Evolutionary conservation across 371 early-diverging fungal species (phyloP), one percentile per base, ranked within the genome.

Genomic region (Apophysomyces sp.): DNA sequence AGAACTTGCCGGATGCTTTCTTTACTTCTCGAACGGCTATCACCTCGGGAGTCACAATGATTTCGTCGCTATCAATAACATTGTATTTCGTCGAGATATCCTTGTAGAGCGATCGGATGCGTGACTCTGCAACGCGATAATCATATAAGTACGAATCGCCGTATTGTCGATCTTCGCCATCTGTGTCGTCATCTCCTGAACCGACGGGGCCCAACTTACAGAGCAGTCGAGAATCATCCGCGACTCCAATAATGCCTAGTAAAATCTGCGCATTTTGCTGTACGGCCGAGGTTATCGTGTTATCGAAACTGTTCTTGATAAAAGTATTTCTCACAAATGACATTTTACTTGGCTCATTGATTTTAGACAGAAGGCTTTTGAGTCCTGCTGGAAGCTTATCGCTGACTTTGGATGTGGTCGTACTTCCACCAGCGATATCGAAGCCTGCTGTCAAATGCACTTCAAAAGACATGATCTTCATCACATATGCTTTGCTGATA

Each of bases 121-220:
- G 72, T 8, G 60, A 56, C 15, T 61, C 57, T 0, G 76, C 69
- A 18, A 77, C 18, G 4, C 58, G 63, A 11, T 68, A 63, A 57
- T 80, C 76, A 44, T 77, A 80, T 9, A 80, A 30, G 29, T 68
- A 80, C 8, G 67, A 60, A 41, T 74, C 71, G 24, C 80, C 80
- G 62, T 80, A 77, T 31, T 77, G 77, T 27, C 71, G 56, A 0
- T 65, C 69, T 37, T 80, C 68, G 2, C 68, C 64, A 30, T 66
- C 21, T 24, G 61, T 65, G 24, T 61, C 73, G 40, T 74, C 66
- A 37, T 74, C 73, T 21, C 71, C 71, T 36, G 54, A 62, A 7
- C 74, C 71, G 12, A 66, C 51, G n/a, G 58, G 37, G 31, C 58
- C 61, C 16, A 61, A 52, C 15, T 32, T 60, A 24, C 18, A 61